Evolutionary conservation across 352 stramenopile species (phyloP), one percentile per base, ranked within the genome.

Genomic region (Globisporangium nodosum): DNA sequence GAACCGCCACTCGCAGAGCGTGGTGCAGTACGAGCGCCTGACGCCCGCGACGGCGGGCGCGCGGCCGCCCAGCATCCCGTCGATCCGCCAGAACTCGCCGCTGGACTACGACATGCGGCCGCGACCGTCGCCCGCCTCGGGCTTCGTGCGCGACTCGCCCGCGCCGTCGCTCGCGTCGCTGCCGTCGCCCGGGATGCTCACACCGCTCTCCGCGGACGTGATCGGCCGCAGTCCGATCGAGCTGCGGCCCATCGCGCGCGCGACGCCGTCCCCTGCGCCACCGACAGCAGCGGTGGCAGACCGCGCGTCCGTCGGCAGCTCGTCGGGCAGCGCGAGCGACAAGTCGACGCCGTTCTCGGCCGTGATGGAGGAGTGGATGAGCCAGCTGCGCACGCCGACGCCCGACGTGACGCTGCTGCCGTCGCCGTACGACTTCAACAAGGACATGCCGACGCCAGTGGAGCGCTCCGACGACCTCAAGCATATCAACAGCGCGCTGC

Each of bases 361-460:
- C 0, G 76, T 91, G 30, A 91, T 91, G 81, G 81, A 79, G 48
- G 81, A 91, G 60, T 91, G 81, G 81, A 91, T 91, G 76, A 89
- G 70, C 49, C 78, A 91, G 53, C 54, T 88, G 56, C 74, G 79
- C 31, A 91, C 83, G 21, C 83, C 83, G 18, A 93, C 83, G 45
- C 83, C 83, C 0, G 81, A 93, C 33, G 83, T 93, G 51, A 87
- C 79, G 64, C 75, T 90, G 46, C 61, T 91, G 40, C 83, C 83
- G 42, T 93, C 83, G 52, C 83, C 83, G 1, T 93, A 69, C 46
- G 83, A 91, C 61, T 93, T 90, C 61, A 85, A 85, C 54, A 83
- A 83, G 60, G 79, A 80, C 65, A 87, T 69, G 15, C 83, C 83
- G 18, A 93, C 83, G 11, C 83, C 83, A 3, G 66, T 91, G 48